These are phyloP conservation scores for Carex parvula DNA, from an alignment of 176 grass and related monocot genomes.

Conservation along the genomic window DNA sequence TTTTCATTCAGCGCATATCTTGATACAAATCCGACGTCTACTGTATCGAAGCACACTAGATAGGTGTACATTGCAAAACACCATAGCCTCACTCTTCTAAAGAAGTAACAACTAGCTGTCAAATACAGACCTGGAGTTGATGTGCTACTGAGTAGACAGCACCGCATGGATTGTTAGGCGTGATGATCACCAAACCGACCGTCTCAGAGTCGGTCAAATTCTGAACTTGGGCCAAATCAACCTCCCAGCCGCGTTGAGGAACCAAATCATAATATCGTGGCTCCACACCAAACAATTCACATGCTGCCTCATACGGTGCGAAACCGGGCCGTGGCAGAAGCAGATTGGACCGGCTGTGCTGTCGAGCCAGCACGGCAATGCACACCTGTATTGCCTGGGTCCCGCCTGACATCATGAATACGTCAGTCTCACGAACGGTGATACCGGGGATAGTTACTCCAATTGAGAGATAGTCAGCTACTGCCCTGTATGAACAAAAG, in stretches of 20 bases:
- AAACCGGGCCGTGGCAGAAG: constrained; percentile 83
- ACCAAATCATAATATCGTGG: constrained; percentile 70
- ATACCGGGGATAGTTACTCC: constrained; percentile 15
- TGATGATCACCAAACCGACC: constrained; percentile 73
- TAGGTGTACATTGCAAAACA: no score
- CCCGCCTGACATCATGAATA: constrained; percentile 67
- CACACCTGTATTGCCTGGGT: constrained; percentile 54
- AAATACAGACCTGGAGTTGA: constrained; percentile 49
- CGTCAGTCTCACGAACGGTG: constrained; percentile 45
- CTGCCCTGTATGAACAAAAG: constrained; percentile 38
- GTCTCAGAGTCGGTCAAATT: constrained; percentile 40
- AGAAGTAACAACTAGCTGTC: background rate
- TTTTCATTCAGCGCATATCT: no score
- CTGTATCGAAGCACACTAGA: no score
- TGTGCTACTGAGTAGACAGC: constrained; percentile 49
- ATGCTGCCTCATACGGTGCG: constrained; percentile 61
- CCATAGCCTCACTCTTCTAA: no score
- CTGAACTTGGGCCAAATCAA: constrained; percentile 44
- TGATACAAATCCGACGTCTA: no score
- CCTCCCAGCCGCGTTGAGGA: constrained; percentile 49
- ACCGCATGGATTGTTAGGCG: constrained; percentile 84
- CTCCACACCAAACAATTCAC: constrained; percentile 60
- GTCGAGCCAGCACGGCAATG: constrained; percentile 60
- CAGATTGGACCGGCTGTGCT: constrained; percentile 37
- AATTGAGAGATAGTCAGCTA: constrained; percentile 50